Evolutionary conservation across 495 filamentous ascomycete species (phyloP).

Genomic region (Thermothielavioides terrestris): DNA sequence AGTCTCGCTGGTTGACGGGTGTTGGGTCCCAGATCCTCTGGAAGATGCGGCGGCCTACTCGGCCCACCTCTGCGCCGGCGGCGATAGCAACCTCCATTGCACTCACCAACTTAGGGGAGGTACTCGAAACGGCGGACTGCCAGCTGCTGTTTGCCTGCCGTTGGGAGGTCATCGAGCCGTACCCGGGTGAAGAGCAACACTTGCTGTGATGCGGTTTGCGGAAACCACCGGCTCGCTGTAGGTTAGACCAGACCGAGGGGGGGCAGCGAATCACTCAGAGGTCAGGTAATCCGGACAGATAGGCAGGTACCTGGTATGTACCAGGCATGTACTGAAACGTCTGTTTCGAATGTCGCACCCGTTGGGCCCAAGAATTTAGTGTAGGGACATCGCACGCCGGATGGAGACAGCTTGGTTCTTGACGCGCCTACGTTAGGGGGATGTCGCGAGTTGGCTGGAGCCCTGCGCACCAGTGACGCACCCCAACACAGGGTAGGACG

Average conservation of each 20-base stretch:
- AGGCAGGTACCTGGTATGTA: no score
- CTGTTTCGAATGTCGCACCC: no score
- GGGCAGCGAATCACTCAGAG: neutral
- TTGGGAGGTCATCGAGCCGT: conserved; percentile 13
- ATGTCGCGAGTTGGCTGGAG: no score
- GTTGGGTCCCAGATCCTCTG: conserved; percentile 95
- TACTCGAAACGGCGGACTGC: conserved; percentile 22
- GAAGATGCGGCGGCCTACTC: conserved; percentile 62
- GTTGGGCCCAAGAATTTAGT: no score
- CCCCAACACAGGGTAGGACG: no score
- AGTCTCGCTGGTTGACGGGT: conserved; percentile 69
- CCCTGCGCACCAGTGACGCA: no score
- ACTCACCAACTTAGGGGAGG: conserved; percentile 22
- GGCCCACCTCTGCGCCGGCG: conserved; percentile 26
- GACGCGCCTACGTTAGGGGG: no score
- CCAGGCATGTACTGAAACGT: no score
- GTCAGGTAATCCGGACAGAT: no score
- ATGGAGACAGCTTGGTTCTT: no score
- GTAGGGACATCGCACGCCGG: no score
- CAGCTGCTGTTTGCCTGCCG: conserved; percentile 20
- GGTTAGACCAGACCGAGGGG: neutral
- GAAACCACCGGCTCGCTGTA: neutral
- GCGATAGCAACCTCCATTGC: conserved; percentile 39
- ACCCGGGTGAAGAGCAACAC: neutral
- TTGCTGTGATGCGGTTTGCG: neutral